Percentiles rank a stretch among this genome's conserved stretches.
These are phyloP conservation scores for Vanderwaltozyma tropicalis DNA, from an alignment of 805 yeast species.

Conservation along the genomic window DNA sequence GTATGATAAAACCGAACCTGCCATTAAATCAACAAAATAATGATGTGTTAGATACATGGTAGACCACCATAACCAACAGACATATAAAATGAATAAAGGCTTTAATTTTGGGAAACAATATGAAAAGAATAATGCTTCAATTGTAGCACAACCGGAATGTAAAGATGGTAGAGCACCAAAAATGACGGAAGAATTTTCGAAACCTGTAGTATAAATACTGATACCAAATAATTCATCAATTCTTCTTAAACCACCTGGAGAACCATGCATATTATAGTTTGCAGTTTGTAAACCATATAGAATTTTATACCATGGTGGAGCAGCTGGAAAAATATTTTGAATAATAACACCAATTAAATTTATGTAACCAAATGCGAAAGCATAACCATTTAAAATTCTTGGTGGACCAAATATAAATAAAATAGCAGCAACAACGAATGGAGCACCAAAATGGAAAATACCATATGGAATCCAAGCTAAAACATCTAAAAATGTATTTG, in stretches of 20 bases:
- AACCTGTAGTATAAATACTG: conserved; percentile 73
- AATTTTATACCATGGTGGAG: conserved; percentile 95
- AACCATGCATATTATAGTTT: conserved; percentile 79
- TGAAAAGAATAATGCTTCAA: conserved; percentile 79
- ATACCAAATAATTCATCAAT: conserved; percentile 71
- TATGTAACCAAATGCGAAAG: conserved; percentile 91
- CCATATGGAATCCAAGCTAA: conserved; percentile 95
- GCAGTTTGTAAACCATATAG: conserved; percentile 82
- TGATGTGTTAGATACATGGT: conserved; percentile 97
- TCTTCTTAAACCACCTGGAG: conserved; percentile 89
- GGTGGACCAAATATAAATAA: conserved; percentile 89
- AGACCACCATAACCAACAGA: conserved; percentile 92
- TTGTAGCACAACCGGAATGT: conserved; percentile 90
- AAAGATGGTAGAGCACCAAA: conserved; percentile 86
- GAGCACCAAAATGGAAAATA: conserved; percentile 76
- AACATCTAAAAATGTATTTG: conserved; percentile 55
- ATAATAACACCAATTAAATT: conserved; percentile 74
- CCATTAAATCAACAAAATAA: conserved; percentile 84
- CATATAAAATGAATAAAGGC: conserved; percentile 62
- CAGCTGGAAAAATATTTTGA: conserved; percentile 81
- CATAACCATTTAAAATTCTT: conserved; percentile 67
- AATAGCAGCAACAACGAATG: conserved; percentile 72
- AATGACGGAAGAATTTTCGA: conserved; percentile 78
- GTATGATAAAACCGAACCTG: conserved; percentile 73
- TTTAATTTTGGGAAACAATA: conserved; percentile 68